A percentile compares a stretch with the other conserved stretches of the same genome.
phyloP scores from a whole-genome alignment of 2,329 filamentous ascomycete species.

The Tothia fuscella region DNA sequence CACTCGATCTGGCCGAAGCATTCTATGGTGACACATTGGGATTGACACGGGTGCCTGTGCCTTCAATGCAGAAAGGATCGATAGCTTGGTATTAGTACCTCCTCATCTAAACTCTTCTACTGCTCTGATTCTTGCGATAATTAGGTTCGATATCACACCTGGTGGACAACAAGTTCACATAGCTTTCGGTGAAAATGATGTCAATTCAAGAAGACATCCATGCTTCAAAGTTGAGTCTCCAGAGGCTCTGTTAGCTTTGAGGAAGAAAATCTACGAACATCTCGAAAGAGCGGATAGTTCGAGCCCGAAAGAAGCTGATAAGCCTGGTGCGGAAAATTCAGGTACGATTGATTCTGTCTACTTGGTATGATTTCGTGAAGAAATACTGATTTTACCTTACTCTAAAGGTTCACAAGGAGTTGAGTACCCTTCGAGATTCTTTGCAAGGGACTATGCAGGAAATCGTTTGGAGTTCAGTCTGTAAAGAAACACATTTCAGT shows the following conservation, averaged over 20 bases:
- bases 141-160: conserved; percentile 43
- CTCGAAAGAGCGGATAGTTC: conserved; percentile 34
- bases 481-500: conserved; percentile 11
- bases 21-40: conserved; percentile 48
- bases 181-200: conserved; percentile 34
- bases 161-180: conserved; percentile 47
- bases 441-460: conserved; percentile 37
- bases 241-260: conserved; percentile 37
- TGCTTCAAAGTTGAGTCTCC: conserved; percentile 43
- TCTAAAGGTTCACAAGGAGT: conserved; percentile 35
- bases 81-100: conserved; percentile 38
- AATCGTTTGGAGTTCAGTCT: conserved; percentile 30
- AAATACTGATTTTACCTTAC: neutral
- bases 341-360: neutral
- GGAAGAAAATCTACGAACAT: conserved; percentile 41
- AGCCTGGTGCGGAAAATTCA: conserved; percentile 36
- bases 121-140: neutral
- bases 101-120: neutral
- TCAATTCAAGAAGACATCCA: conserved; percentile 39
- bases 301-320: conserved; percentile 43
- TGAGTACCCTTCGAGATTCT: conserved; percentile 51
- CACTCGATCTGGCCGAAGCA: conserved; percentile 37
- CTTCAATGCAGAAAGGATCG: conserved; percentile 36
- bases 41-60: conserved; percentile 40
- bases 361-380: neutral